Evolutionary conservation across 2,329 filamentous ascomycete genomes (phyloP), one percentile per base, ranked within the genome.

Genomic region (Alternaria dauci): DNA sequence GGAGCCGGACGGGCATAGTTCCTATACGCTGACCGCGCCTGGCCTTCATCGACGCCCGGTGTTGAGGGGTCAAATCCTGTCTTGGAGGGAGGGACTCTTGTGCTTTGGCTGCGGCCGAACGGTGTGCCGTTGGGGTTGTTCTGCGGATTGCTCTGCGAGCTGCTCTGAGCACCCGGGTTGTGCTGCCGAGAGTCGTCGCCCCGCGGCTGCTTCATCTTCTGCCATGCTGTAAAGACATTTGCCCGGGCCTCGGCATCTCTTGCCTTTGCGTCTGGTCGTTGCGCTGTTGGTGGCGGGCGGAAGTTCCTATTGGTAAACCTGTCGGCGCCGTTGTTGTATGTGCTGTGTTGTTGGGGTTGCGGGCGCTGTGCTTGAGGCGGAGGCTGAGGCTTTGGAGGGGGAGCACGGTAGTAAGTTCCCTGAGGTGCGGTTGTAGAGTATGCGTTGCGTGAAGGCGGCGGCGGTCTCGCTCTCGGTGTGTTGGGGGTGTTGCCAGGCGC

Each of bases 1-100:
- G 70, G 69, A 66, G 66, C 62, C 73, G 79, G 55, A 28, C 76
- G 74, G 36, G 74, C 66, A 48, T 76, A 75, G 61, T 71, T 73
- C 42, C 76, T 72, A n/a, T 84, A 82, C 3, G 84, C 83, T 12
- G 83, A 84, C 59, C 82, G 82, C 23, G 86, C 86, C 72, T 85
- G 85, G 36, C 85, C 81, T 67, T 89, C 87, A 69, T 89, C 87
- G 36, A 82, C 85, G n/a, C 84, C 86, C 32, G 85, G 81, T 7
- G 81, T 81, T n/a, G 82, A 82, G 20, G 87, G 86, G 56, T 87
- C 84, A 69, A 88, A 89, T 5, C 86, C 87, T 44, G 81, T 78
- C 71, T 81, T 86, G 66, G 81, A 83, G 67, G 81, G 85, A 38
- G 85, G 84, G 4, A 81, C 78, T 52, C 76, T 72, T 4, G 77